These are phyloP conservation scores for Graphilbum sp. DNA, from an alignment of 2,329 filamentous ascomycete species.

Conservation along the genomic window DNA sequence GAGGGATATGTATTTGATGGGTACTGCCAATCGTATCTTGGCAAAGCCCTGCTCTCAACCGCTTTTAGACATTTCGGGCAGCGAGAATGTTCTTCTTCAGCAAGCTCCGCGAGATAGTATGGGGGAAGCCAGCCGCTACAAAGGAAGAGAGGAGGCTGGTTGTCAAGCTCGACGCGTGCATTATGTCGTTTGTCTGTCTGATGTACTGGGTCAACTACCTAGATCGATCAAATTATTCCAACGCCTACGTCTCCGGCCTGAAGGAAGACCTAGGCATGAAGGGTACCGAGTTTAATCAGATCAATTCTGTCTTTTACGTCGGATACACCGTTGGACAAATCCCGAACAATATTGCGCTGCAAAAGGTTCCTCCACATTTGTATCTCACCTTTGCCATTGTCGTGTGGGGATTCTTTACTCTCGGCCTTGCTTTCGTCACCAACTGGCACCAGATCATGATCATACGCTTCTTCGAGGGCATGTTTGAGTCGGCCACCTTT, in stretches of 20 bases:
- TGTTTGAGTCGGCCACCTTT: constrained; percentile 21
- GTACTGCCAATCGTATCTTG: background rate
- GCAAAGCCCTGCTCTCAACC: background rate
- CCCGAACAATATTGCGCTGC: constrained; percentile 21
- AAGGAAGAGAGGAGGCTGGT: constrained; percentile 1
- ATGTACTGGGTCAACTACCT: constrained; percentile 22
- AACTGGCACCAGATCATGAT: constrained; percentile 20
- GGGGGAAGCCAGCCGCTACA: background rate
- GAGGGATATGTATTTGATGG: background rate
- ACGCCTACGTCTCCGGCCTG: constrained; percentile 25
- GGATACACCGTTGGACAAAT: constrained; percentile 37
- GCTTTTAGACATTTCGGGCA: background rate
- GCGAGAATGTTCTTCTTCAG: background rate
- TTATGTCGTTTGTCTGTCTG: constrained; percentile 1
- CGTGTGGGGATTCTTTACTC: constrained; percentile 15
- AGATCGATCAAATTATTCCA: constrained; percentile 18
- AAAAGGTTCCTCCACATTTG: constrained; percentile 21
- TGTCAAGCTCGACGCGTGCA: background rate
- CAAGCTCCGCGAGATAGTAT: background rate
- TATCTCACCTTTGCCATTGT: constrained; percentile 19
- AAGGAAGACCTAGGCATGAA: constrained; percentile 35
- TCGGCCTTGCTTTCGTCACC: constrained; percentile 18
- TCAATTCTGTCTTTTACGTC: constrained; percentile 36
- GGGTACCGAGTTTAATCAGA: constrained; percentile 37
- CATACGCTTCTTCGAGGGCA: constrained; percentile 26